Evolutionary conservation across 495 filamentous ascomycete species (phyloP), one percentile per base, ranked within the genome.

Genomic region (Trichoderma orchidacearum): DNA sequence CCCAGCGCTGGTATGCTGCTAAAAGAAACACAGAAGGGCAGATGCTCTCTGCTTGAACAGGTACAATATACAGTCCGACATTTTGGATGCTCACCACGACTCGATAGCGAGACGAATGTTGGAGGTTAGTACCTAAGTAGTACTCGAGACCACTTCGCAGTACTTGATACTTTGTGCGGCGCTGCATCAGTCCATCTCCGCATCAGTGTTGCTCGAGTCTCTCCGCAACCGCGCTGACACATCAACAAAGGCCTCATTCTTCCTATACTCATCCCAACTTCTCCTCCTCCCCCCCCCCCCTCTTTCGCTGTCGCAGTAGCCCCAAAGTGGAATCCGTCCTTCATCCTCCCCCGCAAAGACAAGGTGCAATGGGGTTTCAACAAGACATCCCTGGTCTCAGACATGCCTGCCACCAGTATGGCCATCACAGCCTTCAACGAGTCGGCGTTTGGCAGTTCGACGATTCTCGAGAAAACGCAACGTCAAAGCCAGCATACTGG

Each of bases 381-480:
- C 8, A 18, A 48, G 8, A 25, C 41, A 48, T 48, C 41, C 41
- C 41, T 17, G 51, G 28, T 15, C 51, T 53, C 28, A 53, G 17
- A 5, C 31, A 53, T 21, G 18, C 28, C 51, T 25, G 53, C 8
- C 30, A 38, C 30, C 53, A 38, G 11, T 56, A 56, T 27, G 55
- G 55, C 55, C 13, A 53, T 25, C 36, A 58, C 29, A 15, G 15
- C n/a, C 57, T 53, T 13, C 57, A 58, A 25, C 23, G 30, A 6
- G 31, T 58, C n/a, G 35, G 12, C 23, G 32, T 58, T 29, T 58
- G 57, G 57, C 29, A 48, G 27, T 23, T 36, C 5, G n/a, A 48
- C 0, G 41, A 48, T 18, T n/a, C 36, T 9, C 53, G 6, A 55
- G n/a, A 55, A 27, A 31, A 18, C 15, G 35, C 21, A 48, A 27